A percentile compares a stretch with the other conserved stretches of the same genome.
Conservation (phyloP, 2,329 filamentous ascomycete genomes). For the Massarina eburnea region DNA sequence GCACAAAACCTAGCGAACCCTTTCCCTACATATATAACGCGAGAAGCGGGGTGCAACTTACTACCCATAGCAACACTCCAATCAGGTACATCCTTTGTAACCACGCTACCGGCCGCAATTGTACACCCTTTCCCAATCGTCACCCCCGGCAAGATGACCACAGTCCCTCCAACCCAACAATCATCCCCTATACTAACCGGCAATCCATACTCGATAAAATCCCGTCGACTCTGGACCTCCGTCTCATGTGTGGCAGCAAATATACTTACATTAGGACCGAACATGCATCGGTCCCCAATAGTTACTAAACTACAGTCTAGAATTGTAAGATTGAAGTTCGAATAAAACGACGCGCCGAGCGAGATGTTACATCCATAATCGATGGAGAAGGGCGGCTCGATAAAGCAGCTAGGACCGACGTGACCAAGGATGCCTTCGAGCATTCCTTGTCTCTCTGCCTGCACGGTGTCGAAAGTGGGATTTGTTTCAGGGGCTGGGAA, state of each 20-base stretch:
- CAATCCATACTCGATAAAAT: constrained; percentile 53
- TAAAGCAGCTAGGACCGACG: constrained; percentile 44
- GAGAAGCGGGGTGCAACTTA: neutral
- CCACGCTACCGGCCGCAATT: constrained; percentile 44
- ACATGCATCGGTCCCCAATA: constrained; percentile 55
- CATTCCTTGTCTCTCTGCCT: constrained; percentile 24
- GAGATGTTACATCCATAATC: constrained; percentile 69
- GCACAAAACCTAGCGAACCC: no score
- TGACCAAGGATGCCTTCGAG: constrained; percentile 36
- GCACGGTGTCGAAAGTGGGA: constrained; percentile 27
- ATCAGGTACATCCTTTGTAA: constrained; percentile 42
- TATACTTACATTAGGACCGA: constrained; percentile 56
- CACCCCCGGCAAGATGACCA: constrained; percentile 46
- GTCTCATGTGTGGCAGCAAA: constrained; percentile 57
- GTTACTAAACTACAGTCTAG: constrained; percentile 56
- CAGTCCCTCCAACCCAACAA: constrained; percentile 12
- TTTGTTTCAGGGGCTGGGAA: constrained; percentile 24
- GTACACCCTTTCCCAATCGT: constrained; percentile 47
- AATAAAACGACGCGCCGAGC: constrained; percentile 68
- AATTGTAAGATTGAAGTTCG: constrained; percentile 48
- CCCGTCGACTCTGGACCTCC: constrained; percentile 51
- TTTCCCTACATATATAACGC: no score
- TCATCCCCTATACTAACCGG: constrained; percentile 49
- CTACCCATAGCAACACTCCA: constrained; percentile 43
- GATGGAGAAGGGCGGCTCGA: constrained; percentile 61